Evolutionary conservation across 2,329 filamentous ascomycete species (phyloP).

Genomic region (Didymella lethalis): DNA sequence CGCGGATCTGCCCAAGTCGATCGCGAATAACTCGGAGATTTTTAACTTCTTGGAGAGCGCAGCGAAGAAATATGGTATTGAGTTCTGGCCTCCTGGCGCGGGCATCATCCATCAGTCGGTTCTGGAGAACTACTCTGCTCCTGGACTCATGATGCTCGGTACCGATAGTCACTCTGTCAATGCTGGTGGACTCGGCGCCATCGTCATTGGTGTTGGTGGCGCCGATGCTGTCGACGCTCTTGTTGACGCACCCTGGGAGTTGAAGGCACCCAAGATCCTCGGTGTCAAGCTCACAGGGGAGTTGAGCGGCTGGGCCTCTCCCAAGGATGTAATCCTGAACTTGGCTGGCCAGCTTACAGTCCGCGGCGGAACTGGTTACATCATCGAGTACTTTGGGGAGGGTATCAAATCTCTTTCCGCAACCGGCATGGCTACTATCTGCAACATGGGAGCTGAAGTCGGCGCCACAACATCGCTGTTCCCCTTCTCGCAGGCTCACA

Average conservation of each 20-base stretch:
- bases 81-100: conserved; percentile 53
- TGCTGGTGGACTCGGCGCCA: conserved; percentile 90
- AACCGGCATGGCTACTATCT: conserved; percentile 92
- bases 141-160: conserved; percentile 97
- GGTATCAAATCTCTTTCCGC: conserved; percentile 88
- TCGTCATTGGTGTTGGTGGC: conserved; percentile 93
- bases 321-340: conserved; percentile 93
- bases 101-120: conserved; percentile 86
- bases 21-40: conserved; percentile 92
- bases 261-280: conserved; percentile 91
- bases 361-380: conserved; percentile 88
- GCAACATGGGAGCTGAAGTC: conserved; percentile 84
- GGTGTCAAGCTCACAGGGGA: conserved; percentile 85
- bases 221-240: conserved; percentile 91
- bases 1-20: conserved; percentile 82
- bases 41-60: conserved; percentile 97
- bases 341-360: conserved; percentile 92
- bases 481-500: conserved; percentile 85
- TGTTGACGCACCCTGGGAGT: conserved; percentile 95
- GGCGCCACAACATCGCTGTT: conserved; percentile 96
- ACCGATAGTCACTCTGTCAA: conserved; percentile 98
- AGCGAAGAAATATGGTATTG: conserved; percentile 58
- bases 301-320: conserved; percentile 88
- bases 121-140: conserved; percentile 96
- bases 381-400: conserved; percentile 92